Evolutionary conservation across 805 yeast genomes (phyloP), one percentile per base, ranked within the genome.

Genomic region (Scheffersomyces coipomensis): DNA sequence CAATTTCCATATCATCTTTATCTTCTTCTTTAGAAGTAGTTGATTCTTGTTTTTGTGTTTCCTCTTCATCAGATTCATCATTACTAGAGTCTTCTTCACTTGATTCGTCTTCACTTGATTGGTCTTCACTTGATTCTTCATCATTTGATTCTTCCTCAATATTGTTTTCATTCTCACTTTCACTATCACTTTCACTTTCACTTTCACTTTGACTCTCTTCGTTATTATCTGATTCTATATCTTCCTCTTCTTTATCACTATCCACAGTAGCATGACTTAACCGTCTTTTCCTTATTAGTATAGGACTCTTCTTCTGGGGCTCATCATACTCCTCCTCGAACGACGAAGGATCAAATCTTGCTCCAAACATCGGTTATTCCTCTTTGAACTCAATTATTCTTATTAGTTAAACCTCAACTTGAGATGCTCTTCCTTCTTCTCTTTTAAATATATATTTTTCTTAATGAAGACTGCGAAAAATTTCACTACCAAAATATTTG

Each of bases 271-370:
- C 29, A 37, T 33, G 33, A 36, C 58, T 51, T 15, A 46, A 44
- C 37, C 40, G 55, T 40, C 66, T 52, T 43, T 48, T 48, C 36
- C 55, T 34, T 19, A 21, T 31, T 19, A 31, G 22, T 16, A 37
- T 37, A 18, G 24, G 32, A 12, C 24, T 35, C 13, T 23, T 13
- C 33, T 10, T 29, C 26, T 25, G 23, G 13, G 11, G 8, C 15
- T n/a, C 29, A 34, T 15, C 32, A 17, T 15, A 22, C 12, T 19
- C 40, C 16, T 17, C 43, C 52, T 18, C 30, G 15, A 27, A 27
- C 9, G 30, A n/a, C 7, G 30, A 55, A 15, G 87, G 87, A 47
- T 79, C 85, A 50, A 76, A 82, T 55, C 88, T 67, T 12, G 76
- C 73, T 7, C 85, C 85, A 64, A 82, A 82, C 88, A 82, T 79